Evolutionary conservation across 257 asterid genomes (phyloP).

Genomic region (Knoxia roxburghii): DNA sequence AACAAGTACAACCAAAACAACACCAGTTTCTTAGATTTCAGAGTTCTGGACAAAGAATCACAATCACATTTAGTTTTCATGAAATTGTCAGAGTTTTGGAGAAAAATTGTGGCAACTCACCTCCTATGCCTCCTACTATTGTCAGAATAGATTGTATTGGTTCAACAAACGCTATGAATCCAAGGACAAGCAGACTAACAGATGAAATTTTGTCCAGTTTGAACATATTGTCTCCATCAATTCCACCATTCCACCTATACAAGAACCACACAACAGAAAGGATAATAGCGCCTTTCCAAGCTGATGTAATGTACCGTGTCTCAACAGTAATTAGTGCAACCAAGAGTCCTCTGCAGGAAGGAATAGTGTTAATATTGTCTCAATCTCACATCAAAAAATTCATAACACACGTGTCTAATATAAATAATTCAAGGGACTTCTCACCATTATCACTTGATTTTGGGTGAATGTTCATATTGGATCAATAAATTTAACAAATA

Average conservation of each 20-base stretch:
- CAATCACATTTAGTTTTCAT: neutral
- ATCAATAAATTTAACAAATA: too few species aligned
- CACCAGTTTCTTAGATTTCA: neutral
- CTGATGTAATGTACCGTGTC: conserved; percentile 52
- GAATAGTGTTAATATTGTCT: too few species aligned
- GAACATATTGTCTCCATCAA: conserved; percentile 52
- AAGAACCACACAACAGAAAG: conserved; percentile 81
- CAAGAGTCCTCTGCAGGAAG: conserved; percentile 67
- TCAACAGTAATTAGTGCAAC: conserved; percentile 68
- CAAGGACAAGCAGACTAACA: conserved; percentile 67
- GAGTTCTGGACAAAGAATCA: neutral
- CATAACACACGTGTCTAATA: conserved; percentile 1
- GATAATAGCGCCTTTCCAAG: conserved; percentile 73
- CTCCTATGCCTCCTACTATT: conserved; percentile 98
- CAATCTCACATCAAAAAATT: too few species aligned
- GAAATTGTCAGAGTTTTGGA: too few species aligned
- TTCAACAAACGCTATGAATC: conserved; percentile 81
- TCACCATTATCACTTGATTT: too few species aligned
- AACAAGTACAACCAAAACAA: conserved; percentile 13
- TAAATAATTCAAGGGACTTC: too few species aligned
- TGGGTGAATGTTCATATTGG: too few species aligned
- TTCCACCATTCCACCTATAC: conserved; percentile 68
- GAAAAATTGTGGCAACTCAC: conserved; percentile 27
- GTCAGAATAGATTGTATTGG: conserved; percentile 87
- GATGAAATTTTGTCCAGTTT: conserved; percentile 70